Evolutionary conservation across 441 rosid genomes (phyloP).

Genomic region (Bruguiera hainesii): DNA sequence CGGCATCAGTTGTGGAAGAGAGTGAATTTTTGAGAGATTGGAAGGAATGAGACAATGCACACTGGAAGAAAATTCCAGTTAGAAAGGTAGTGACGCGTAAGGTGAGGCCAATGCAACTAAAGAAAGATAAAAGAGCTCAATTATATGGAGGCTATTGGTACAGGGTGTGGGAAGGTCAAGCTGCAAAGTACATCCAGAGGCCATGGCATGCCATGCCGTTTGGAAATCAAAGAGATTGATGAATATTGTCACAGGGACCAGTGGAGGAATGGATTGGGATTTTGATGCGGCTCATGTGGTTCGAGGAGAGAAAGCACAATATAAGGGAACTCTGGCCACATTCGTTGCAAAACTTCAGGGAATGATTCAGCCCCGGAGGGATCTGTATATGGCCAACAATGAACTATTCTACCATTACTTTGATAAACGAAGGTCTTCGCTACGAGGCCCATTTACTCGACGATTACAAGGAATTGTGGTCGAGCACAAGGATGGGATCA

Average conservation of each 20-base stretch:
- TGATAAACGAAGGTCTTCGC: slow-evolving; percentile 75
- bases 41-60: slow-evolving; percentile 74
- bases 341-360: slow-evolving; percentile 53
- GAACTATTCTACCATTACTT: slow-evolving; percentile 86
- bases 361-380: slow-evolving; percentile 65
- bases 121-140: slow-evolving; percentile 59
- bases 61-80: slow-evolving; percentile 61
- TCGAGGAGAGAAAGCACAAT: slow-evolving; percentile 78
- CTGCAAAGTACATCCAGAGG: slow-evolving; percentile 66
- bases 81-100: slow-evolving; percentile 61
- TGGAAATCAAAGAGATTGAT: slow-evolving; percentile 97
- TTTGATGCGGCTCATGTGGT: slow-evolving; percentile 89
- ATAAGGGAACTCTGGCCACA: slow-evolving; percentile 86
- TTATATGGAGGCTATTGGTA: slow-evolving; percentile 95
- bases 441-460: slow-evolving; percentile 80
- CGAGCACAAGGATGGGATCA: slow-evolving; percentile 80
- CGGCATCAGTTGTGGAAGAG: slow-evolving; percentile 71
- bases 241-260: slow-evolving; percentile 77
- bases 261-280: slow-evolving; percentile 96
- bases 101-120: slow-evolving; percentile 62
- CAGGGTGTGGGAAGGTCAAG: slow-evolving; percentile 89
- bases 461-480: slow-evolving; percentile 80
- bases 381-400: slow-evolving; percentile 77
- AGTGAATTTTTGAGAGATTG: slow-evolving; percentile 68
- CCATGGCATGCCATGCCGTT: slow-evolving; percentile 65